Conservation (phyloP, 2,329 filamentous ascomycete species). For the Fusarium brachygibbosum region DNA sequence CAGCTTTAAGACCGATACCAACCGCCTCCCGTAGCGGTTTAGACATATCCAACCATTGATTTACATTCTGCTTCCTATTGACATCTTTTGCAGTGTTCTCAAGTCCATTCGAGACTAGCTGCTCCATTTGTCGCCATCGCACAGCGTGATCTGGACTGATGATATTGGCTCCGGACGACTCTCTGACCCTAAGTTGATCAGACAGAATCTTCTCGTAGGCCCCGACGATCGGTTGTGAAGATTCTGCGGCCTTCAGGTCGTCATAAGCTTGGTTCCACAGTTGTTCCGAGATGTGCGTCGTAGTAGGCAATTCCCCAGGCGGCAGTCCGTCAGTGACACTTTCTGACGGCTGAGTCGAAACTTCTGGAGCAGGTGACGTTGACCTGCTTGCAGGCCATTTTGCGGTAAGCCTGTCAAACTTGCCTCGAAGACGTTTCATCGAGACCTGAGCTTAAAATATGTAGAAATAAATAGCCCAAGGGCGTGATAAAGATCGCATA, state of each 20-base stretch:
- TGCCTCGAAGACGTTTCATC: background rate
- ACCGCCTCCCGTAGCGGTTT: background rate
- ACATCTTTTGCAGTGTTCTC: background rate
- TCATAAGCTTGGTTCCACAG: conserved; percentile 4
- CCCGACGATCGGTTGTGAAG: background rate
- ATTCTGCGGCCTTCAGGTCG: background rate
- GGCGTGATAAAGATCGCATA: too few species aligned
- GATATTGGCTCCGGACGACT: background rate
- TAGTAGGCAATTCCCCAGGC: too few species aligned
- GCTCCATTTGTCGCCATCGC: conserved; percentile 1
- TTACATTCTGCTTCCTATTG: background rate
- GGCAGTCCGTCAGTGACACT: too few species aligned
- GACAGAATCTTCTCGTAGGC: background rate
- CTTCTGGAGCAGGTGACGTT: background rate
- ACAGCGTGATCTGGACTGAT: background rate
- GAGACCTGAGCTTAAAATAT: too few species aligned
- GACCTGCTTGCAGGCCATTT: background rate
- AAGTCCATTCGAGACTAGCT: background rate
- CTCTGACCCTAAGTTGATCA: background rate
- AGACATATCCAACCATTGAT: background rate
- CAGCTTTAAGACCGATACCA: background rate
- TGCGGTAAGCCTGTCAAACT: background rate
- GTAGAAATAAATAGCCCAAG: too few species aligned
- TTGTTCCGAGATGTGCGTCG: background rate
- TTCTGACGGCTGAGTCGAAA: too few species aligned